phyloP scores from a whole-genome alignment of 495 filamentous ascomycete species.

The Cladorrhinum samala region DNA sequence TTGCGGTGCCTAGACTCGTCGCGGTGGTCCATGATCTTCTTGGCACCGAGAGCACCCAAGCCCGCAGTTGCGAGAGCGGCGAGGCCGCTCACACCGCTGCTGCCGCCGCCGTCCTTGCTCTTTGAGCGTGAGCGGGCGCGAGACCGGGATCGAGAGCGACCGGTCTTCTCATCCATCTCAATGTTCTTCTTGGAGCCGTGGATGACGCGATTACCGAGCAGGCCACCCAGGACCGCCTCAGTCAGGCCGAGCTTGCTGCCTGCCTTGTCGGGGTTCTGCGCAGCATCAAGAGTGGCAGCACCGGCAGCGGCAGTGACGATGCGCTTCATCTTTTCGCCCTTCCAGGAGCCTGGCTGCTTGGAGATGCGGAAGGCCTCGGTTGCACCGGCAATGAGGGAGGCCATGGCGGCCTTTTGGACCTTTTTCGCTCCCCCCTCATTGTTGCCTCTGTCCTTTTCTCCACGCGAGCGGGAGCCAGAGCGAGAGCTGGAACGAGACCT shows the following conservation, averaged over 20 bases:
- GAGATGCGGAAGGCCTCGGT: constrained; percentile 81
- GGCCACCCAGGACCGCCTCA: constrained; percentile 79
- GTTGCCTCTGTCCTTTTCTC: constrained; percentile 41
- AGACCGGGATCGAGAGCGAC: constrained; percentile 45
- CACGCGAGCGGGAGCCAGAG: constrained; percentile 36
- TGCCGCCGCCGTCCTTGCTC: constrained; percentile 26
- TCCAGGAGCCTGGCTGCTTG: constrained; percentile 79
- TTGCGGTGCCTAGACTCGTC: constrained; percentile 56
- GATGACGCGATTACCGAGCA: constrained; percentile 72
- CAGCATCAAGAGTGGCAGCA: constrained; percentile 75
- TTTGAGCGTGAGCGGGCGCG: constrained; percentile 51
- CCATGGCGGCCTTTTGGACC: constrained; percentile 78
- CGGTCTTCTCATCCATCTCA: constrained; percentile 46
- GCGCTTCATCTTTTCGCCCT: constrained; percentile 77
- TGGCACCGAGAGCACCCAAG: constrained; percentile 70
- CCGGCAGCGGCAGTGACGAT: constrained; percentile 80
- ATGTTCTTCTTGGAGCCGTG: constrained; percentile 65
- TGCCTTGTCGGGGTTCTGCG: constrained; percentile 62
- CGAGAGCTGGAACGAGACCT: constrained; percentile 45
- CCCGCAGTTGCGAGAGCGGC: constrained; percentile 70
- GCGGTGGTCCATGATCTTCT: constrained; percentile 65
- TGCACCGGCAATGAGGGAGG: constrained; percentile 78
- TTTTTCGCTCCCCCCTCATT: constrained; percentile 53
- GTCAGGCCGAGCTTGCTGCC: constrained; percentile 58
- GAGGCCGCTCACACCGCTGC: constrained; percentile 44